These are phyloP conservation scores for Venturia asperata DNA, from an alignment of 2,329 filamentous ascomycete genomes.

Conservation along the genomic window DNA sequence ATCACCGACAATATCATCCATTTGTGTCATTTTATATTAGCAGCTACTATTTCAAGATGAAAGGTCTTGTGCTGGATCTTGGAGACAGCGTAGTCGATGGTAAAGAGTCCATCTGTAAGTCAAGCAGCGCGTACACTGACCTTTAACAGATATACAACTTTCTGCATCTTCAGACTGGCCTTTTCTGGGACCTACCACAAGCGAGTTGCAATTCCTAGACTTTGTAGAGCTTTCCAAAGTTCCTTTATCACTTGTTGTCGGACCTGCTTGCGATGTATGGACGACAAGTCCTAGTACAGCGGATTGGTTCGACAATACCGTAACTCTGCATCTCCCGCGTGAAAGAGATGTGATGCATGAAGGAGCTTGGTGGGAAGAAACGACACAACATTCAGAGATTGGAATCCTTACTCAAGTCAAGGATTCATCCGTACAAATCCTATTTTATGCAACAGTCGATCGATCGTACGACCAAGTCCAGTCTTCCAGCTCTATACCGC, in stretches of 20 bases:
- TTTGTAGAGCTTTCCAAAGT: constrained; percentile 35
- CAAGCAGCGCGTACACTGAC: background rate
- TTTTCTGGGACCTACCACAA: background rate
- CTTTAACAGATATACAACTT: background rate
- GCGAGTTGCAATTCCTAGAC: constrained; percentile 10
- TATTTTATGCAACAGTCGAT: constrained; percentile 38
- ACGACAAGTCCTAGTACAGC: constrained; percentile 31
- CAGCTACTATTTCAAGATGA: background rate
- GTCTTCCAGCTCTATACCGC: constrained; percentile 23
- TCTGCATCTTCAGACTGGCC: background rate
- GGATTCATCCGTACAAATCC: constrained; percentile 33
- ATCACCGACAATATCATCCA: background rate
- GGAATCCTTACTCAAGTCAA: constrained; percentile 34
- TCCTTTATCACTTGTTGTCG: constrained; percentile 35
- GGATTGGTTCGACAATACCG: constrained; percentile 35
- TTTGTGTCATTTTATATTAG: background rate
- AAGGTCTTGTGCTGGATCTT: background rate
- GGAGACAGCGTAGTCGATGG: background rate
- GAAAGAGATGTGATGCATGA: constrained; percentile 9
- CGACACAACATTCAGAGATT: constrained; percentile 33
- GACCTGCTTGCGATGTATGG: constrained; percentile 34
- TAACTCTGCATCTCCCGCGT: constrained; percentile 26
- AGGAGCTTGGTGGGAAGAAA: constrained; percentile 33
- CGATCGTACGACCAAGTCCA: constrained; percentile 23
- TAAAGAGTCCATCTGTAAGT: background rate